A percentile compares a stretch with the other conserved stretches of the same genome.
These are phyloP conservation scores for Pascua guehoae DNA, from an alignment of 1,284 basidiomycete species.

Conservation along the genomic window DNA sequence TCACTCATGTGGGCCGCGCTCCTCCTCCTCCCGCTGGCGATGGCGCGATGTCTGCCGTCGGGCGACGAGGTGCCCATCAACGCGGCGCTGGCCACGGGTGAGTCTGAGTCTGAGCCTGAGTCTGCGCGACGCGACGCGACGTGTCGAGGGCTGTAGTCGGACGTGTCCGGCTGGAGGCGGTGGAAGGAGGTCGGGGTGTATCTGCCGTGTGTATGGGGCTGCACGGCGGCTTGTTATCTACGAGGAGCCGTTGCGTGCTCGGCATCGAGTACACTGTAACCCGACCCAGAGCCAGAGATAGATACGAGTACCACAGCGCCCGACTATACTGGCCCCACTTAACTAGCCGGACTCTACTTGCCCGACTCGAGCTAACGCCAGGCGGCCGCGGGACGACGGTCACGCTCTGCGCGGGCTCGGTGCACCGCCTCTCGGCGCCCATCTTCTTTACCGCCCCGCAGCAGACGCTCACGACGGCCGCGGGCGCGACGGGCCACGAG, in stretches of 20 bases:
- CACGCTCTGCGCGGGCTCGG: slow-evolving; percentile 42
- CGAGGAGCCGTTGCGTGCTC: no score
- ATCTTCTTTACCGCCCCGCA: slow-evolving; percentile 40
- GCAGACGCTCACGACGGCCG: slow-evolving; percentile 42
- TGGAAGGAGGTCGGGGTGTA: no score
- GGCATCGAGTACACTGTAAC: no score
- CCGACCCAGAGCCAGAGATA: no score
- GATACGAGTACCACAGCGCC: background rate
- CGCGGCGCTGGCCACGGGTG: slow-evolving; percentile 34
- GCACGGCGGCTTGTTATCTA: no score
- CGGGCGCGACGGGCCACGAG: slow-evolving; percentile 19
- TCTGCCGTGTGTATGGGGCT: no score
- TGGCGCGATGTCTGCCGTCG: slow-evolving; percentile 31
- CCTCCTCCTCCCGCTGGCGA: slow-evolving; percentile 2
- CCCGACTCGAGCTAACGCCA: slow-evolving; percentile 13
- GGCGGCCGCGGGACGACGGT: slow-evolving; percentile 39
- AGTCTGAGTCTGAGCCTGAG: no score
- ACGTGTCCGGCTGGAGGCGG: no score
- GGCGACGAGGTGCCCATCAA: slow-evolving; percentile 44
- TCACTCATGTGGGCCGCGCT: background rate
- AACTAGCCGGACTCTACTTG: background rate
- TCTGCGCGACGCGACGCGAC: no score
- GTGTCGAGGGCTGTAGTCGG: no score
- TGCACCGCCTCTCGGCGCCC: slow-evolving; percentile 38
- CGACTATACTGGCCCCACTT: no score